Conservation (phyloP, 75 land plant species). For the Ceratopteris richardii region DNA sequence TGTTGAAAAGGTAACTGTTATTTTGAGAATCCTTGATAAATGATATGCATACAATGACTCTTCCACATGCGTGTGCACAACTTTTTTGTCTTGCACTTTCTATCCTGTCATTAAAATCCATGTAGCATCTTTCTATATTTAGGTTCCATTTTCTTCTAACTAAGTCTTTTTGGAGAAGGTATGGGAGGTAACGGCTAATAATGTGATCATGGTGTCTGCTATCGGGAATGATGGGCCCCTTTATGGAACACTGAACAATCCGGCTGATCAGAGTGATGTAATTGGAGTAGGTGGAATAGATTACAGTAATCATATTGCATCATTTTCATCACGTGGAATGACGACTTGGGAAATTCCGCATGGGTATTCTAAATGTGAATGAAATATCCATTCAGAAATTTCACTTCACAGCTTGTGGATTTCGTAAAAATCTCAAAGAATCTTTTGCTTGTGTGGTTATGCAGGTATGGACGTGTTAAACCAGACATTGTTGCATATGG, state of each 20-base stretch:
- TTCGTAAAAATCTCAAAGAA: background rate
- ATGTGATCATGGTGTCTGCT: slow-evolving; percentile 97
- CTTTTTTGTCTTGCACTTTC: too few species aligned
- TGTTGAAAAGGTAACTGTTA: slow-evolving; percentile 89
- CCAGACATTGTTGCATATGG: slow-evolving; percentile 99
- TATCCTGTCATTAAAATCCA: too few species aligned
- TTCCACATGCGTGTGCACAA: too few species aligned
- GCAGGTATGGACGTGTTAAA: slow-evolving; percentile 90
- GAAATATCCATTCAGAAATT: too few species aligned
- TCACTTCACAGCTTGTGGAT: background rate
- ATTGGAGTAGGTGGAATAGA: slow-evolving; percentile 99
- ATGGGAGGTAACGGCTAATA: slow-evolving; percentile 98
- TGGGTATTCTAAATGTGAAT: too few species aligned
- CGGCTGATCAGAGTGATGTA: slow-evolving; percentile 98
- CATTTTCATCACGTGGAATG: slow-evolving; percentile 99
- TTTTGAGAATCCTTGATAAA: background rate
- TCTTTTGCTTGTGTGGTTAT: background rate
- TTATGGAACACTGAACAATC: slow-evolving; percentile 95
- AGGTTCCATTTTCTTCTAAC: too few species aligned
- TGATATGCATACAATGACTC: too few species aligned
- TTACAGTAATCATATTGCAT: slow-evolving; percentile 89
- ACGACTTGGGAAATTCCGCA: slow-evolving; percentile 99
- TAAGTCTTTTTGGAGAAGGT: slow-evolving; percentile 42
- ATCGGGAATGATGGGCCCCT: slow-evolving; percentile 99
- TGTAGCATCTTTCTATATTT: too few species aligned